Base-by-base conservation (phyloP, 2,329 filamentous ascomycete species). In the Cladosporium cucumerinum region DNA sequence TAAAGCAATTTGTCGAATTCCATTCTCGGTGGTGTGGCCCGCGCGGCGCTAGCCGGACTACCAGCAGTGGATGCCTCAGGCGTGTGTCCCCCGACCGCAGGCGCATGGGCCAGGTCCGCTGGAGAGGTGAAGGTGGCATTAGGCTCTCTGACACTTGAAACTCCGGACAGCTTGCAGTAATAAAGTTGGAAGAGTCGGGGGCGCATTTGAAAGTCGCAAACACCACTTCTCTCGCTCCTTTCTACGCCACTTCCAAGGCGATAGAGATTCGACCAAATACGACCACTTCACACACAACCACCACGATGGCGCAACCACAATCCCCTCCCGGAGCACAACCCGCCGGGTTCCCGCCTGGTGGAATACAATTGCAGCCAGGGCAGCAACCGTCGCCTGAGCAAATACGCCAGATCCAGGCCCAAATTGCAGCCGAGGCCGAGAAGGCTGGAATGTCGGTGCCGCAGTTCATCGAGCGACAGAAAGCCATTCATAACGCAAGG, bases 371-470 rank as follows among this genome's bases (percentile, higher is more conserved):
- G 18, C 61, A 67, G 69, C 66, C 77, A 25, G 79, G 80, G 57
- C 80, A 82, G 68, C 81, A 82, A 70, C 91, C 92, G 39, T 87
- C 89, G n/a, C 93, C 90, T 58, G 90, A 97, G 80, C 93, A 97
- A 81, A 91, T 97, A 69, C 86, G 86, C 64, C 84, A 85, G 64
- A 95, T 97, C 84, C 91, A 96, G 78, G 86, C 88, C 72, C 90
- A 95, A 78, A 81, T 97, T 54, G 89, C 89, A 55, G 85, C 86
- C 60, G 93, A 97, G 78, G 94, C 94, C 57, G 84, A 90, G 73
- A 93, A 90, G 79, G 86, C 89, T 68, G 93, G 93, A 76, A 88
- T 98, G 85, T 87, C 89, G 5, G 89, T 95, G 0, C 92, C 89
- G 54, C 84, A 97, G 78, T 97, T 96, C 76, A 86, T 95, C 72